A percentile compares a stretch with the other conserved stretches of the same genome.
These are phyloP conservation scores for Cinchona pubescens DNA, from an alignment of 257 asterid genomes.

Conservation along the genomic window DNA sequence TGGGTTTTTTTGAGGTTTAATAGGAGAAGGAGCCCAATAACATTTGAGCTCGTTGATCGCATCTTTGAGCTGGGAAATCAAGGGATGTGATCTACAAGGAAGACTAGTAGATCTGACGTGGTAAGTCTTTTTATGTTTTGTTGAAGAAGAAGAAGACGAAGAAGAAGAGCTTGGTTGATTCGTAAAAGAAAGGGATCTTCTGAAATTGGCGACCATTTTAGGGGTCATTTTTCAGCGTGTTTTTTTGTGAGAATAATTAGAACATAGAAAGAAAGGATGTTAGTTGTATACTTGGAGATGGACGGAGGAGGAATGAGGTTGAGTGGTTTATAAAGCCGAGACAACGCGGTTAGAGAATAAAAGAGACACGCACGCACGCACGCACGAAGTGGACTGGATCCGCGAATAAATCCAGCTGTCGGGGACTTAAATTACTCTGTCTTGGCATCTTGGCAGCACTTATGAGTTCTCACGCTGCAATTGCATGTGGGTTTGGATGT, in stretches of 20 bases:
- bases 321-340: slow-evolving; percentile 3
- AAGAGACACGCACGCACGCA: slow-evolving; percentile 5
- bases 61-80: slow-evolving; percentile 60
- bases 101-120: slow-evolving; percentile 81
- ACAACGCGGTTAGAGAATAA: background rate
- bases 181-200: slow-evolving; percentile 77
- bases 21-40: slow-evolving; percentile 35
- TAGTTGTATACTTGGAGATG: background rate
- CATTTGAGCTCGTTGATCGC: slow-evolving; percentile 40
- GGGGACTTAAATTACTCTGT: too few relatives aligned
- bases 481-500: slow-evolving; percentile 10
- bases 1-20: slow-evolving; percentile 21
- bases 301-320: too few relatives aligned
- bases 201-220: slow-evolving; percentile 70
- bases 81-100: slow-evolving; percentile 74
- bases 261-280: too few relatives aligned
- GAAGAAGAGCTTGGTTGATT: slow-evolving; percentile 39
- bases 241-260: background rate
- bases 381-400: slow-evolving; percentile 13
- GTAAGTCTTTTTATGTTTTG: slow-evolving; percentile 35
- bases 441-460: slow-evolving; percentile 11
- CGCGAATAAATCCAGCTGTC: slow-evolving; percentile 32
- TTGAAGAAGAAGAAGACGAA: background rate
- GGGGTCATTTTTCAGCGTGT: slow-evolving; percentile 36
- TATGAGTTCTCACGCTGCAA: slow-evolving; percentile 2